phyloP scores from a whole-genome alignment of 2,329 filamentous ascomycete species.

The Ceratocystis colombiana region DNA sequence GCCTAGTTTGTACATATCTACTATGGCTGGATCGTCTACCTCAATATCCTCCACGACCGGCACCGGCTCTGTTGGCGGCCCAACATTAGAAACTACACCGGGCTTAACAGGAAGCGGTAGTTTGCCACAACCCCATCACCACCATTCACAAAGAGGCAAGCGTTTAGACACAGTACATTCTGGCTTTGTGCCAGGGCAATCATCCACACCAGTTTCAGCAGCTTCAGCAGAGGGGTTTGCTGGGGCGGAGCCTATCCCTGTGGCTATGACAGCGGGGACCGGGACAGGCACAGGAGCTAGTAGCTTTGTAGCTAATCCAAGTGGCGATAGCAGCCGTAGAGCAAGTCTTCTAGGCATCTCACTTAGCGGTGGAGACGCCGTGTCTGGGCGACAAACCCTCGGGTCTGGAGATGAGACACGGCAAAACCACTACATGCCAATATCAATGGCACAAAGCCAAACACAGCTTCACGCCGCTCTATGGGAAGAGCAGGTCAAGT shows the following conservation, averaged over 20 bases:
- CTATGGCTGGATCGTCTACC: conserved; percentile 16
- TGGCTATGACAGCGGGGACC: not conserved
- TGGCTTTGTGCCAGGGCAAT: not conserved
- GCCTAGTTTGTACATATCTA: conserved; percentile 2
- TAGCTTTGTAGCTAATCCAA: conserved; percentile 1
- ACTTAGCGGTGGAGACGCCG: conserved; percentile 27
- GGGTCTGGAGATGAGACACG: conserved; percentile 26
- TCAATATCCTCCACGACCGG: conserved; percentile 16
- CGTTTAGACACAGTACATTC: not conserved
- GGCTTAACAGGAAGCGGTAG: not conserved
- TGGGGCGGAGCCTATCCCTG: not conserved
- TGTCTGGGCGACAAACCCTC: conserved; percentile 23
- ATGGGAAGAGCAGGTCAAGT: conserved; percentile 21
- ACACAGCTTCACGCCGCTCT: conserved; percentile 18
- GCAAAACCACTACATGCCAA: conserved; percentile 6
- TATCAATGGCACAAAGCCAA: conserved; percentile 15
- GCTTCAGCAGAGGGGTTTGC: not conserved
- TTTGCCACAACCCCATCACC: not conserved
- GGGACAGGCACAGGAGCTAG: not conserved
- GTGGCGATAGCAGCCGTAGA: conserved; percentile 6
- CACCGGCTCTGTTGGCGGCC: conserved; percentile 31
- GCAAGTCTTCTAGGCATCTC: conserved; percentile 10
- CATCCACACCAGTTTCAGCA: not conserved
- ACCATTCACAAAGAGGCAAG: conserved; percentile 4
- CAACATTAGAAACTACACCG: not conserved